Evolutionary conservation across 1,284 basidiomycete genomes (phyloP).

Genomic region (Schizopora paradoxa): DNA sequence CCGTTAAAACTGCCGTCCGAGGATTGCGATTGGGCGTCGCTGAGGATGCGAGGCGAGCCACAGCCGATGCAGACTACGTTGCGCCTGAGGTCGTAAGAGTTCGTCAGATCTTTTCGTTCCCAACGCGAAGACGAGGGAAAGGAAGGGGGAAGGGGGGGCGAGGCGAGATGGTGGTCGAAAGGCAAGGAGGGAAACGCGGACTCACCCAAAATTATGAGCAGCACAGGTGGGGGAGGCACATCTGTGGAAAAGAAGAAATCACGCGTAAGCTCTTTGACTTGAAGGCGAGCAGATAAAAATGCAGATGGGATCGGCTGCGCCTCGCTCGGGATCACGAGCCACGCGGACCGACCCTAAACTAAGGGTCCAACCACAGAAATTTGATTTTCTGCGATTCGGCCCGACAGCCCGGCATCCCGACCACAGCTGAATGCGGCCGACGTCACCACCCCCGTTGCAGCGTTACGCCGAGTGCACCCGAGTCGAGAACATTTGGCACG

Average conservation of each 20-base stretch:
- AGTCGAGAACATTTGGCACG: constrained; percentile 2
- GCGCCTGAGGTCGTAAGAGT: constrained; percentile 40
- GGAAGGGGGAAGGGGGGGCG: not conserved
- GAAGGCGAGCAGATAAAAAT: not conserved
- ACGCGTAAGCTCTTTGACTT: constrained; percentile 9
- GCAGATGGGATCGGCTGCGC: not conserved
- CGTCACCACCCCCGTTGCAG: not conserved
- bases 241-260: constrained; percentile 9
- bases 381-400: too few species aligned
- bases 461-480: too few species aligned
- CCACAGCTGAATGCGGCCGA: not conserved
- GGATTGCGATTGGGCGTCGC: constrained; percentile 20
- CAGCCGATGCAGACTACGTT: constrained; percentile 71
- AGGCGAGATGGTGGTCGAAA: constrained; percentile 11
- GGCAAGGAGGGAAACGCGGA: constrained; percentile 10
- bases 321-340: not conserved
- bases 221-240: constrained; percentile 16
- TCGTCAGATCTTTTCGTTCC: constrained; percentile 6
- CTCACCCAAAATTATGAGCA: constrained; percentile 22
- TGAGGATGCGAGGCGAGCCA: constrained; percentile 50
- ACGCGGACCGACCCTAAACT: not conserved
- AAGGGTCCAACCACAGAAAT: too few species aligned
- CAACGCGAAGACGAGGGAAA: constrained; percentile 34
- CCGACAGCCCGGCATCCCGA: too few species aligned
- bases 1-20: constrained; percentile 26